Percentiles rank a stretch among this genome's conserved stretches.
Conservation (phyloP, 352 stramenopile species). For the Pythium utonaiense region DNA sequence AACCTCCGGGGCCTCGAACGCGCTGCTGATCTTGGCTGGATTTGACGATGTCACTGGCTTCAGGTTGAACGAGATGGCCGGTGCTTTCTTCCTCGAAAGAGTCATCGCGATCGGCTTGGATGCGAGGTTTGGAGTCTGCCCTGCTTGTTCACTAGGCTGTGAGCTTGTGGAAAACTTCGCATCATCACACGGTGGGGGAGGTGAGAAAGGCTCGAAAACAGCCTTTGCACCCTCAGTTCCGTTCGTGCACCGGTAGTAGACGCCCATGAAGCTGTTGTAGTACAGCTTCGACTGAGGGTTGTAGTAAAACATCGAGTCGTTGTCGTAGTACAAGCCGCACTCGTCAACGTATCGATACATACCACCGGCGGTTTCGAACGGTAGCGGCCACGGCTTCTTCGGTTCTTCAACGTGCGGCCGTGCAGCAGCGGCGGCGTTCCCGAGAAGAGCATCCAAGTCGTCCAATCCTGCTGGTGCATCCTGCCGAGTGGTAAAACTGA, state of each 20-base stretch:
- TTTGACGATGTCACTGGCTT: conserved; percentile 19
- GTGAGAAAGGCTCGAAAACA: conserved; percentile 46
- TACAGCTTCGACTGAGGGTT: conserved; percentile 70
- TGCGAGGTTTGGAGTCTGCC: background rate
- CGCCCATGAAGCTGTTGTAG: conserved; percentile 62
- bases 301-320: conserved; percentile 86
- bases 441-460: conserved; percentile 62
- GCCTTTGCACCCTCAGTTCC: conserved; percentile 17
- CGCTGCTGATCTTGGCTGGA: conserved; percentile 7
- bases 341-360: conserved; percentile 73
- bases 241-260: conserved; percentile 54
- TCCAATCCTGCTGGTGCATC: conserved; percentile 13
- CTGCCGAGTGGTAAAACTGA: background rate
- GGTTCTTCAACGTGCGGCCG: conserved; percentile 55
- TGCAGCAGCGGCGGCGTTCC: conserved; percentile 53
- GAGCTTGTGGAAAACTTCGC: background rate
- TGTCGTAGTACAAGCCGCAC: conserved; percentile 72
- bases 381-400: conserved; percentile 71
- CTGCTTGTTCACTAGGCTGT: background rate
- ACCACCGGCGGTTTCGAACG: conserved; percentile 75
- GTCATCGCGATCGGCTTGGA: conserved; percentile 12
- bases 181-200: conserved; percentile 50
- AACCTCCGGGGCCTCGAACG: background rate
- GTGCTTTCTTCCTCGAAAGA: conserved; percentile 61
- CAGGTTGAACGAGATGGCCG: conserved; percentile 60